A percentile compares a stretch with the other conserved stretches of the same genome.
These are phyloP conservation scores for Tephrocybe rancida DNA, from an alignment of 768 basidiomycete genomes.

Conservation along the genomic window DNA sequence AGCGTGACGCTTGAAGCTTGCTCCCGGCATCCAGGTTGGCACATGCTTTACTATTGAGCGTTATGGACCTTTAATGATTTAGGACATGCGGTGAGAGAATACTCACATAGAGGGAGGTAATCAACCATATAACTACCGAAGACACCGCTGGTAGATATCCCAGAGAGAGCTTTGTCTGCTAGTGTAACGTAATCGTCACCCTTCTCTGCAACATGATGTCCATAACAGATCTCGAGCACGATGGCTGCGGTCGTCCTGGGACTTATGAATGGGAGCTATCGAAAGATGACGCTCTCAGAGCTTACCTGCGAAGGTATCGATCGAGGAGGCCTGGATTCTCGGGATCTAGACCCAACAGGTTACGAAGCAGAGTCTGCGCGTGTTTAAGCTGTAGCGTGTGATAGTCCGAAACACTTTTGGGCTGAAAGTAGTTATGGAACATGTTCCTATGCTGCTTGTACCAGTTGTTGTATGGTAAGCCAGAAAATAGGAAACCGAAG, in stretches of 20 bases:
- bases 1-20: constrained; percentile 43
- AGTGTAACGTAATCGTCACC: constrained; percentile 26
- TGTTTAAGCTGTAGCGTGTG: constrained; percentile 21
- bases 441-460: constrained; percentile 25
- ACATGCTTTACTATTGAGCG: constrained; percentile 35
- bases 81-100: background rate
- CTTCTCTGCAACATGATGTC: constrained; percentile 21
- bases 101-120: constrained; percentile 10
- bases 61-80: constrained; percentile 16
- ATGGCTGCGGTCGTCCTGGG: constrained; percentile 10
- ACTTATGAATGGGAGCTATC: too few relatives aligned
- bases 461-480: constrained; percentile 23
- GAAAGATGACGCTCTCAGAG: background rate
- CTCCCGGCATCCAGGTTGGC: constrained; percentile 51
- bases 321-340: constrained; percentile 16
- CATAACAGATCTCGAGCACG: constrained; percentile 14
- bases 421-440: constrained; percentile 26
- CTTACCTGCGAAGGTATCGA: constrained; percentile 28
- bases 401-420: constrained; percentile 19
- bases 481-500: constrained; percentile 19
- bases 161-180: constrained; percentile 25
- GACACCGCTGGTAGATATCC: constrained; percentile 16
- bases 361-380: constrained; percentile 23
- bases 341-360: constrained; percentile 20
- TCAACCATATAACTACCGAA: constrained; percentile 26